Evolutionary conservation across 225 moss, liverwort and hornwort genomes (phyloP), one percentile per base, ranked within the genome.

Genomic region (Physcomitrellopsis africana): DNA sequence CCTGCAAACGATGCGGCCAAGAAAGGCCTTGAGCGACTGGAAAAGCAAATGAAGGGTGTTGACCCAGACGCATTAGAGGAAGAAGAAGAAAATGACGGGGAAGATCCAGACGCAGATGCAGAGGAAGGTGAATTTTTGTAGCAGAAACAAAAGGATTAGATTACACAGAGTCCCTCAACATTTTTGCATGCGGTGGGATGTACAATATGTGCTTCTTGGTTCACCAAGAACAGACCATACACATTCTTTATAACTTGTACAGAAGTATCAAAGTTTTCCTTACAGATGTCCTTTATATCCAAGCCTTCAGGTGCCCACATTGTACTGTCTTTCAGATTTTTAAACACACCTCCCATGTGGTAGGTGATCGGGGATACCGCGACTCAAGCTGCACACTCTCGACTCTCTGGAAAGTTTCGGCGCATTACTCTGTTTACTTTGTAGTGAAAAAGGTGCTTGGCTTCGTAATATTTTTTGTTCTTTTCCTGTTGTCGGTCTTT

Each of bases 61-160:
- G 96, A 96, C 73, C 93, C 93, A 37, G 92, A 93, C 77, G 89
- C 96, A 12, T 47, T 92, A 18, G 93, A 90, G 58, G 95, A 93
- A 10, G 93, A 93, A 66, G 96, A 93, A 69, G 93, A 92, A 46
- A 93, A 92, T 65, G 96, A 96, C 75, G 93, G 85, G n/a, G 93
- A 96, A 60, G 93, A 96, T 68, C 92, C 79, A 22, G 96, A 96
- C 37, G 92, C 84, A 16, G 93, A 96, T 69, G 82, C 85, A 10
- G 96, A 96, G 79, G 95, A 93, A 82, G 90, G 92, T 68, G 93
- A 93, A 70, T 93, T 93, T 68, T 81, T 90, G 82, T 96, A 94
- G 86, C 63, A 51, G 62, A 58, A 14, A 12, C 32, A 48, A 32
- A 37, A 37, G 51, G 17, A 23, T 72, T 63, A 49, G 63, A 23